Percentiles rank a stretch among this genome's conserved stretches.
phyloP scores from a whole-genome alignment of 768 basidiomycete genomes.

The Boletellus ananas region DNA sequence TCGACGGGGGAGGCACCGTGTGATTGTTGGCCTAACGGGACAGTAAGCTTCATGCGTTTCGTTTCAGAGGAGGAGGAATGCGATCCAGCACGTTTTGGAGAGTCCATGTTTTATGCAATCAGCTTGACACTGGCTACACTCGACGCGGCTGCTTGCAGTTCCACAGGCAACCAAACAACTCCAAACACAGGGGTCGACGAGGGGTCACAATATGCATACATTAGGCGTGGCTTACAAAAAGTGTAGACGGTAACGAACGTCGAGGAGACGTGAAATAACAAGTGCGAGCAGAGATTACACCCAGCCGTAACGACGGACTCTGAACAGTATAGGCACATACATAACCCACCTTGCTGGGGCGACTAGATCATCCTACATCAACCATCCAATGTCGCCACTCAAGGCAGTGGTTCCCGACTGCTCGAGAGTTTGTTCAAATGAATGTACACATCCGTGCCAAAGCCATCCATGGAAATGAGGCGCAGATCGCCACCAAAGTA shows the following conservation, averaged over 20 bases:
- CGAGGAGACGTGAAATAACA: background rate
- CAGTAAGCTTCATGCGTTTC: constrained; percentile 57
- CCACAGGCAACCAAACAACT: constrained; percentile 6
- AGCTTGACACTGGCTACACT: constrained; percentile 22
- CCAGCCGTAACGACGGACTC: too few relatives aligned
- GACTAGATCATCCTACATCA: too few relatives aligned
- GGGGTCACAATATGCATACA: constrained; percentile 4
- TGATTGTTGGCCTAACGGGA: constrained; percentile 40
- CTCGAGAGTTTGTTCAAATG: constrained; percentile 84
- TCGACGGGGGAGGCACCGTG: constrained; percentile 77
- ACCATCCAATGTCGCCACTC: background rate
- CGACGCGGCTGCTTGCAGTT: constrained; percentile 1
- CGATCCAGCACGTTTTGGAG: constrained; percentile 63
- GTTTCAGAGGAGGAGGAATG: constrained; percentile 51
- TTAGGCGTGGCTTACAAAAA: too few relatives aligned
- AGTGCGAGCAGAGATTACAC: too few relatives aligned
- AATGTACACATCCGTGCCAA: constrained; percentile 91
- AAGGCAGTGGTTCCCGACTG: constrained; percentile 71
- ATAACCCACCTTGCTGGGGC: background rate
- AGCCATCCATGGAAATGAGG: constrained; percentile 98
- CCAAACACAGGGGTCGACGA: constrained; percentile 18
- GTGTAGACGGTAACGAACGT: background rate
- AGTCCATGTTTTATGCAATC: constrained; percentile 46
- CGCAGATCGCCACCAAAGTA: constrained; percentile 94
- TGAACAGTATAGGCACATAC: background rate